Conservation (phyloP, 179 eudicot genomes). For the Silene noctiflora region DNA sequence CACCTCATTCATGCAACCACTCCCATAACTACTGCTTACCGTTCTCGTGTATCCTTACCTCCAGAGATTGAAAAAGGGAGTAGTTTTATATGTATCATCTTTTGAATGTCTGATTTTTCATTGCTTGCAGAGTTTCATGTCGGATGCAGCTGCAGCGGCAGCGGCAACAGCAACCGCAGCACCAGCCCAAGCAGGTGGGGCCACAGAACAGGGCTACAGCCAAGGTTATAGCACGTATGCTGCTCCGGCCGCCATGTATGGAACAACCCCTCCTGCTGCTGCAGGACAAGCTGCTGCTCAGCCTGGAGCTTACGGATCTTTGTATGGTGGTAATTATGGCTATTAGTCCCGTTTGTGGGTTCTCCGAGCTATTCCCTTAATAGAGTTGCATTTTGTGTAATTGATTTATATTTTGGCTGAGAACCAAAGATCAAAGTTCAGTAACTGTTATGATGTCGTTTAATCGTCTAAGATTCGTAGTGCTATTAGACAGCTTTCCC, state of each 20-base stretch:
- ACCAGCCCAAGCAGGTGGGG: conserved; percentile 29
- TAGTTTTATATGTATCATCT: neutral
- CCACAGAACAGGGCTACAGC: conserved; percentile 38
- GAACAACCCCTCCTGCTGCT: conserved; percentile 29
- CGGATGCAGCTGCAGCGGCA: conserved; percentile 28
- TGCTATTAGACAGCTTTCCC: neutral
- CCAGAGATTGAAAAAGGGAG: neutral
- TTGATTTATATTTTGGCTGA: neutral
- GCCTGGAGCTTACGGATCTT: conserved; percentile 46
- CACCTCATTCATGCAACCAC: neutral
- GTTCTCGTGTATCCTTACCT: neutral
- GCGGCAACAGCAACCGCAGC: conserved; percentile 1
- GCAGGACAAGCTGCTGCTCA: conserved; percentile 44
- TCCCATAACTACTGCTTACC: neutral
- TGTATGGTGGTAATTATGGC: conserved; percentile 39
- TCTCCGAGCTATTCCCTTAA: neutral
- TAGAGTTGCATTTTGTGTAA: neutral
- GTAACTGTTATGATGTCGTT: neutral
- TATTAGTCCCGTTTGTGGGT: conserved; percentile 24
- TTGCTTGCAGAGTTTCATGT: conserved; percentile 43
- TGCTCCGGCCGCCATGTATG: conserved; percentile 37
- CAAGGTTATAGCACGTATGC: conserved; percentile 43
- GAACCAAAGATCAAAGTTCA: neutral
- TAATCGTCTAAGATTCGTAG: neutral
- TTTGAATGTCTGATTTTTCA: neutral